Base-by-base conservation (phyloP, 441 rosid species). In the Jatropha podagrica region DNA sequence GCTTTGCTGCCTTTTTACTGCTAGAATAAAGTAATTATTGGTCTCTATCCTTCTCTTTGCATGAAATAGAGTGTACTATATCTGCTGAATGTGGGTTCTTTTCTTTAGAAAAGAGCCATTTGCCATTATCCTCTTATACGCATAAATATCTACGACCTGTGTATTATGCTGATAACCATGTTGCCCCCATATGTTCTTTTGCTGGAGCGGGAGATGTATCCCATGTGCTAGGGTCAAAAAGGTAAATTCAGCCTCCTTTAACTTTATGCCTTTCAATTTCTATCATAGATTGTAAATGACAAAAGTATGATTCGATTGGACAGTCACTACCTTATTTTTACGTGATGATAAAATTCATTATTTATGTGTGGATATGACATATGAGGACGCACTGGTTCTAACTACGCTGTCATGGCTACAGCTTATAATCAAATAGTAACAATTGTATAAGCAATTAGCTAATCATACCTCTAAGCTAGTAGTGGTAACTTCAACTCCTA, bases 391-490 rank as follows among this genome's bases (percentile, higher is more conserved):
- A 23, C 23, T 23, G 23, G 40, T 26, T 60, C 15, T 26, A 65
- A 46, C 68, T 2, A 7, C 11, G 52, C 37, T 65, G 9, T 2
- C 6, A 8, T 38, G 68, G 49, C 60, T 13, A 26, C 11, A 26
- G 18, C n/a, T 4, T 20, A 4, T n/a, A 5, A 26, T 32, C 32
- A 32, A 32, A 32, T 32, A 32, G 0, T 51, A 51, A 51, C 12
- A 15, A 51, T 13, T 0, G 54, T 51, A 51, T 11, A 51, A 15
- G 18, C 18, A 0, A 51, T 2, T 15, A 15, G 55, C 18, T 51
- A 15, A 27, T 32, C 7, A 58, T 65, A 77, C 87, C 86, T 83
- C 70, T 5, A 71, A 26, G 61, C 74, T 77, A 6, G 81, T 6
- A 7, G 75, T 69, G 40, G 81, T 52, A 63, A 63, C 60, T 46